A percentile compares a stretch with the other conserved stretches of the same genome.
Conservation (phyloP, 2,329 filamentous ascomycete genomes). For the Pseudogymnoascus sp. region DNA sequence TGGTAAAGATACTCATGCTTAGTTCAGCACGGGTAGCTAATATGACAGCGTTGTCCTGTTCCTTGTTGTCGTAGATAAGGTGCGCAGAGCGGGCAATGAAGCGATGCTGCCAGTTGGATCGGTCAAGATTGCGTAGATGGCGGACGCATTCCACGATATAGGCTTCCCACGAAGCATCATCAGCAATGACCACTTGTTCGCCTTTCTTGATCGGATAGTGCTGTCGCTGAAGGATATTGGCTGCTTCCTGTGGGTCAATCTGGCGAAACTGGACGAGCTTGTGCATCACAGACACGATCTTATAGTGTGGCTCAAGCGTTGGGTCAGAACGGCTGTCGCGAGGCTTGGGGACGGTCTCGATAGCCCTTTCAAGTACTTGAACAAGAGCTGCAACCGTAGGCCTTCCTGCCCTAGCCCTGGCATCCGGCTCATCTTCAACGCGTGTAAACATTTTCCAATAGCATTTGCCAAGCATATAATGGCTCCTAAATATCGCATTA, state of each 20-base stretch:
- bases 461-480: constrained; percentile 64
- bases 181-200: constrained; percentile 21
- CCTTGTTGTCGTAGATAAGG: constrained; percentile 48
- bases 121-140: constrained; percentile 42
- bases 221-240: constrained; percentile 28
- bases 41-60: constrained; percentile 30
- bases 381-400: constrained; percentile 39
- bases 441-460: constrained; percentile 60
- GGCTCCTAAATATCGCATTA: constrained; percentile 36
- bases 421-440: constrained; percentile 32
- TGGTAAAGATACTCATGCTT: constrained; percentile 63
- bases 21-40: constrained; percentile 53
- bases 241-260: constrained; percentile 22
- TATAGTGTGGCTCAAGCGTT: constrained; percentile 65
- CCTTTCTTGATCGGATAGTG: constrained; percentile 25
- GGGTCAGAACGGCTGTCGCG: constrained; percentile 53
- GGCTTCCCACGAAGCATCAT: constrained; percentile 44
- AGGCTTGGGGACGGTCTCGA: constrained; percentile 51
- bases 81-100: constrained; percentile 56
- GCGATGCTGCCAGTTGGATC: constrained; percentile 67
- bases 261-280: constrained; percentile 45
- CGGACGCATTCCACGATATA: constrained; percentile 43
- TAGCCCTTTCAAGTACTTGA: constrained; percentile 47
- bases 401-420: constrained; percentile 27
- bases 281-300: constrained; percentile 56